phyloP scores from a whole-genome alignment of 108 stramenopile genomes.

The Fragilaria crotonensis region DNA sequence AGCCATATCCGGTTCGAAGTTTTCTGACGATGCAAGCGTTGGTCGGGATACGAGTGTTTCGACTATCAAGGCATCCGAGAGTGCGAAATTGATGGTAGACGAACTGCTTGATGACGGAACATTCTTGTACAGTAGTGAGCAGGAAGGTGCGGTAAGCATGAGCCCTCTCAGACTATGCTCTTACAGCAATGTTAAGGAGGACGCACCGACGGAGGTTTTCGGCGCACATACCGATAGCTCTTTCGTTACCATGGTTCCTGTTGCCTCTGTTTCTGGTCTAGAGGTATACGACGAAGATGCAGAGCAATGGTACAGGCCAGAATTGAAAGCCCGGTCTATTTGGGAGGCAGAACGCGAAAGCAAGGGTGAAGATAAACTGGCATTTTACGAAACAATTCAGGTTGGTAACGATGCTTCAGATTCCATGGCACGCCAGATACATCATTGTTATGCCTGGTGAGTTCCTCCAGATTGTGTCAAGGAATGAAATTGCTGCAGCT shows the following conservation, averaged over 20 bases:
- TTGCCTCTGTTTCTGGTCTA: conserved; percentile 63
- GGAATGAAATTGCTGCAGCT: conserved; percentile 70
- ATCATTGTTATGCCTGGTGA: conserved; percentile 76
- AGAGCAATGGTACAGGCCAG: conserved; percentile 75
- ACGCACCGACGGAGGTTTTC: conserved; percentile 47
- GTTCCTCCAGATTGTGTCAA: conserved; percentile 58
- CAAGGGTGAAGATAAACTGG: conserved; percentile 7
- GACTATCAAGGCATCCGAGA: conserved; percentile 43
- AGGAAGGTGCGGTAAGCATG: conserved; percentile 59
- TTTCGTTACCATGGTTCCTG: conserved; percentile 69
- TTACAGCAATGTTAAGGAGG: conserved; percentile 33
- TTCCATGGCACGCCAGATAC: conserved; percentile 74
- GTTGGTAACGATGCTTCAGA: conserved; percentile 15
- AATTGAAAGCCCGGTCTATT: conserved; percentile 44
- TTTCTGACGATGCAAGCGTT: conserved; percentile 5
- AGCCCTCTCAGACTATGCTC: conserved; percentile 72
- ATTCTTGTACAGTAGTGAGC: conserved; percentile 11
- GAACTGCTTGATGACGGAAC: conserved; percentile 79
- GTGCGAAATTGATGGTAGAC: conserved; percentile 40
- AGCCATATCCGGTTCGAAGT: no score
- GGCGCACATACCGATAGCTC: conserved; percentile 75
- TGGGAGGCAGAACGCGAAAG: conserved; percentile 35
- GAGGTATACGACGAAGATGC: conserved; percentile 78
- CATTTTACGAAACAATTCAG: conserved; percentile 5
- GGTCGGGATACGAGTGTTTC: no score